Conservation (phyloP, 2,329 filamentous ascomycete species). For the Colletotrichum sp. region DNA sequence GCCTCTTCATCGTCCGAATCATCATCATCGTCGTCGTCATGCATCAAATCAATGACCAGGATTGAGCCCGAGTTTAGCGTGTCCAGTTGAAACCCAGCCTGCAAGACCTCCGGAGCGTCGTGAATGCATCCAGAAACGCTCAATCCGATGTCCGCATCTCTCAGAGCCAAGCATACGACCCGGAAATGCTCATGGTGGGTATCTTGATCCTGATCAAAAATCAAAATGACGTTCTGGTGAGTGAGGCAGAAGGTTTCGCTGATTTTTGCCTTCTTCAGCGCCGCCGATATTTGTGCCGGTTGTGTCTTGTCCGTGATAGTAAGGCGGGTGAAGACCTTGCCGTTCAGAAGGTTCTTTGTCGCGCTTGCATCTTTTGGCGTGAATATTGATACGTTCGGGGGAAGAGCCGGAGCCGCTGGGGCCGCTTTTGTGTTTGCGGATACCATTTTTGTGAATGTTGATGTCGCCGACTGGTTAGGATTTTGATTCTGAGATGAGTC, state of each 20-base stretch:
- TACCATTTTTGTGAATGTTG: neutral
- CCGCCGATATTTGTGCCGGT: slow-evolving; percentile 9
- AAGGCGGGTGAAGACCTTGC: slow-evolving; percentile 24
- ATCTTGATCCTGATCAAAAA: slow-evolving; percentile 21
- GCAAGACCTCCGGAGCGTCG: slow-evolving; percentile 15
- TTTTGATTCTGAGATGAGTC: neutral
- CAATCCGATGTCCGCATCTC: slow-evolving; percentile 24
- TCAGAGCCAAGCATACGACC: slow-evolving; percentile 24
- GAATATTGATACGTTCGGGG: slow-evolving; percentile 26
- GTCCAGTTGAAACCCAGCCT: slow-evolving; percentile 27
- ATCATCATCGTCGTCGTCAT: slow-evolving; percentile 19
- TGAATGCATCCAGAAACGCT: slow-evolving; percentile 27
- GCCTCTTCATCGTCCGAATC: slow-evolving; percentile 22
- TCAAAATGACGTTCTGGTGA: slow-evolving; percentile 21
- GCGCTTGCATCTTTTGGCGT: slow-evolving; percentile 10
- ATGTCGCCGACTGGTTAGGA: neutral
- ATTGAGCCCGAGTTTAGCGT: slow-evolving; percentile 23
- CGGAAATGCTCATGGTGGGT: slow-evolving; percentile 27
- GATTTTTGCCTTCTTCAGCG: neutral
- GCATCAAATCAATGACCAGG: slow-evolving; percentile 26
- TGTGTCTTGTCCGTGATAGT: slow-evolving; percentile 20
- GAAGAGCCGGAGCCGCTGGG: slow-evolving; percentile 2
- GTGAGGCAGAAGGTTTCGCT: slow-evolving; percentile 22
- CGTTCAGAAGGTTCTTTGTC: slow-evolving; percentile 17
- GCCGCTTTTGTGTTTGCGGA: neutral